Conservation (phyloP, 495 filamentous ascomycete species). For the Aspergillus ellipticus region DNA sequence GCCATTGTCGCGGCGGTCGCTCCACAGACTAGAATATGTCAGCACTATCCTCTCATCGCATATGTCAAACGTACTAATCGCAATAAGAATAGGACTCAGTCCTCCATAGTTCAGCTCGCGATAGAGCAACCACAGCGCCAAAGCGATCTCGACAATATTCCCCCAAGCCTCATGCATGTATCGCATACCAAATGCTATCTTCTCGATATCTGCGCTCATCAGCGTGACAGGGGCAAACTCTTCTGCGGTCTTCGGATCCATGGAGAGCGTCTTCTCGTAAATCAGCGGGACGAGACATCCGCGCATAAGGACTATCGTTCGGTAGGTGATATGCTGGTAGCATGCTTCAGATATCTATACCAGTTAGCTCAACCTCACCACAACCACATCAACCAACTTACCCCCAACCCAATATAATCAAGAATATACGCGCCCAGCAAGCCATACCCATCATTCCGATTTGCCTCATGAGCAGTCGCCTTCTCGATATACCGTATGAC, state of each 20-base stretch:
- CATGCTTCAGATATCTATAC: background rate
- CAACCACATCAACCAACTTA: background rate
- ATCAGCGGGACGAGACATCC: background rate
- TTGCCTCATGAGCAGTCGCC: background rate
- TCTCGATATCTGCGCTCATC: constrained; percentile 1
- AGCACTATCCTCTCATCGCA: background rate
- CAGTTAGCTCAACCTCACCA: background rate
- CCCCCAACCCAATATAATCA: background rate
- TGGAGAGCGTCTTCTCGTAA: background rate
- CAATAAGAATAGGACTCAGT: background rate
- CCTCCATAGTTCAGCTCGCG: background rate
- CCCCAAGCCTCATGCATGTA: constrained; percentile 1
- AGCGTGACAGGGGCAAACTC: background rate
- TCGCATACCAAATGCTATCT: background rate
- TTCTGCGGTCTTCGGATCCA: background rate
- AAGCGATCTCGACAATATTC: background rate
- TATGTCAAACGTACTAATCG: background rate
- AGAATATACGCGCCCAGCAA: background rate
- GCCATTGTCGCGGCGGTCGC: background rate
- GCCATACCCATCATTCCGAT: background rate
- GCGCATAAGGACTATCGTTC: background rate
- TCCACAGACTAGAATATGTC: background rate
- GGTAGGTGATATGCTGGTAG: background rate
- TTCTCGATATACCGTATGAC: background rate
- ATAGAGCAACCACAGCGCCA: background rate